Evolutionary conservation across 768 basidiomycete genomes (phyloP).

Genomic region (Daedaleopsis sinensis): DNA sequence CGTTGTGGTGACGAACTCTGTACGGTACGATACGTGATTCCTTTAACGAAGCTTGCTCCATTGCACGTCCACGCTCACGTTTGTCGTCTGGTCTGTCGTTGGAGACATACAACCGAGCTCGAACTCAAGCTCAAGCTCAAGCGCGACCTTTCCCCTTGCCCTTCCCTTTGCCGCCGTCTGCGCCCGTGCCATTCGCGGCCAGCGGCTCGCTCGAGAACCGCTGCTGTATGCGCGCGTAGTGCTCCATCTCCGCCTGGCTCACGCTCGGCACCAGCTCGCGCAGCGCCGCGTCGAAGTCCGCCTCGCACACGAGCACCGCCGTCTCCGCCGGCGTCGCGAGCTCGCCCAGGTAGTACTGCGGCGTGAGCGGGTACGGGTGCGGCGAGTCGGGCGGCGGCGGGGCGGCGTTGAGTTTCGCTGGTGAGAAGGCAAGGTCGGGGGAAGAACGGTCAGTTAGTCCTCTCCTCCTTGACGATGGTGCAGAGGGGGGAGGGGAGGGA

Average conservation of each 20-base stretch:
- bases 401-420: constrained; percentile 46
- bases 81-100: too few species aligned
- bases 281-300: constrained; percentile 81
- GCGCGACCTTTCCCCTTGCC: not conserved
- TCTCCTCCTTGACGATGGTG: too few species aligned
- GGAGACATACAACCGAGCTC: too few species aligned
- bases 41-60: not conserved
- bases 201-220: constrained; percentile 53
- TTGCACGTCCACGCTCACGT: not conserved
- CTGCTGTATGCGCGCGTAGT: constrained; percentile 74
- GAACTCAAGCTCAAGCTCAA: too few species aligned
- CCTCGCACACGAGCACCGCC: constrained; percentile 69
- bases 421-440: not conserved
- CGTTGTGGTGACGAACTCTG: not conserved
- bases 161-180: too few species aligned
- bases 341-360: constrained; percentile 90
- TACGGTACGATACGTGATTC: constrained; percentile 3
- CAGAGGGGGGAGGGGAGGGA: not conserved
- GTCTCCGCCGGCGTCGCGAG: constrained; percentile 72
- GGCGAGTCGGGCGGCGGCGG: constrained; percentile 38
- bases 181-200: not conserved
- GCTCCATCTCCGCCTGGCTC: constrained; percentile 81
- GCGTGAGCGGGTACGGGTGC: constrained; percentile 73
- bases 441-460: not conserved
- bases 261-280: constrained; percentile 77